Base-by-base conservation (phyloP, 2,329 filamentous ascomycete genomes). In the Cordyceps cateniannulata region DNA sequence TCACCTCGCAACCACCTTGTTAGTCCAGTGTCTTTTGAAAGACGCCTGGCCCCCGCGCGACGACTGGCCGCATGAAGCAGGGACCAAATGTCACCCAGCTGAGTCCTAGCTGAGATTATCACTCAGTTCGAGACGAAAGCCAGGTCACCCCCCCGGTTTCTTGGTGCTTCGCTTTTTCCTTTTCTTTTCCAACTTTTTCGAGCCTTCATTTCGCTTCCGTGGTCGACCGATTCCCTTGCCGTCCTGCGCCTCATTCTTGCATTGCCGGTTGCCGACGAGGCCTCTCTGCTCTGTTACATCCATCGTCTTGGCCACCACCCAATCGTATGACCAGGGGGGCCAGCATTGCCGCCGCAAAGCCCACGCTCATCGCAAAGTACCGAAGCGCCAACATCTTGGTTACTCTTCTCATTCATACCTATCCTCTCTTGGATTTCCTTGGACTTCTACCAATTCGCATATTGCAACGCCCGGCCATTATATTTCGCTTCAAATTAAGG, bases 91-190 rank as follows among this genome's bases (percentile, higher is more conserved):
- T 14, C 45, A 40, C 47, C 35, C 45, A 50, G 24, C 55, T 50
- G 47, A 58, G 55, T 35, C 55, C n/a, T 32, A 50, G 55, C 55
- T 58, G 55, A 58, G 55, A 27, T 22, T 42, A n/a, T 22, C 35
- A 58, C 35, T 58, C 32, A 18, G 18, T 20, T 50, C 32, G 35
- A 12, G 25, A 35, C 29, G 18, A 22, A 8, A 38, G 42, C 54
- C 20, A 12, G 20, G 18, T 22, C 24, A 5, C 38, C 24, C 20
- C 22, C 20, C 44, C 20, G 22, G 35, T 42, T 42, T 24, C 51
- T 53, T 27, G 10, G 24, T 18, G 18, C 24, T 54, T 29, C 38
- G 20, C 20, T n/a, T n/a, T 38, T 22, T 38, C 29, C 27, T 22
- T 4, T 51, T 35, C n/a, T 20, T 51, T 50, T n/a, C 27, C 27